These are phyloP conservation scores for Metschnikowia amazonensis DNA, from an alignment of 805 yeast species.

Conservation along the genomic window DNA sequence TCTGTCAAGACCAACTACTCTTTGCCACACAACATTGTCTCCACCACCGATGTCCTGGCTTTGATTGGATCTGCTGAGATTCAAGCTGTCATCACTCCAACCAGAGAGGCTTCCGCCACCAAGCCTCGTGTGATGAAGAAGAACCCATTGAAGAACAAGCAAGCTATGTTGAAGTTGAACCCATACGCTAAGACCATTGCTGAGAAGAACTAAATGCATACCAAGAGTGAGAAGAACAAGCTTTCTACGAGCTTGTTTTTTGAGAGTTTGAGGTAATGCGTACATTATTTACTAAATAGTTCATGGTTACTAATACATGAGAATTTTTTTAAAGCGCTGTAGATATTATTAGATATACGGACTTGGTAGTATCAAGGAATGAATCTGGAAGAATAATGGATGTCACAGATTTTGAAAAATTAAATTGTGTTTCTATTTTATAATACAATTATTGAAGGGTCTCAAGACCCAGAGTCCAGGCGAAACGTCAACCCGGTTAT, in stretches of 20 bases:
- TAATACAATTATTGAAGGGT: neutral
- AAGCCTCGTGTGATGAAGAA: conserved; percentile 97
- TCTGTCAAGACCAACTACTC: conserved; percentile 85
- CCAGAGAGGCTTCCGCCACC: conserved; percentile 92
- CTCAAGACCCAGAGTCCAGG: neutral
- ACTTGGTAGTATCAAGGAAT: no score
- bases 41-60: conserved; percentile 95
- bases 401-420: no score
- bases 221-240: conserved; percentile 51
- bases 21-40: conserved; percentile 89
- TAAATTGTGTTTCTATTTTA: no score
- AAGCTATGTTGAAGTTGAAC: conserved; percentile 95
- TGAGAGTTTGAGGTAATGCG: conserved; percentile 46
- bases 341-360: neutral
- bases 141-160: conserved; percentile 92
- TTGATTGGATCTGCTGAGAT: conserved; percentile 98
- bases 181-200: conserved; percentile 98
- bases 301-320: conserved; percentile 7
- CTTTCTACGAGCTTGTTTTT: neutral
- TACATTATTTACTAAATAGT: conserved; percentile 6
- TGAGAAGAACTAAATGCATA: conserved; percentile 80
- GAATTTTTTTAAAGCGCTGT: neutral
- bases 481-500: no score
- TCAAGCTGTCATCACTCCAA: conserved; percentile 95
- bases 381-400: no score